Percentiles rank a stretch among this genome's conserved stretches.
These are phyloP conservation scores for Licmophora abbreviata DNA, from an alignment of 108 stramenopile genomes.

Conservation along the genomic window DNA sequence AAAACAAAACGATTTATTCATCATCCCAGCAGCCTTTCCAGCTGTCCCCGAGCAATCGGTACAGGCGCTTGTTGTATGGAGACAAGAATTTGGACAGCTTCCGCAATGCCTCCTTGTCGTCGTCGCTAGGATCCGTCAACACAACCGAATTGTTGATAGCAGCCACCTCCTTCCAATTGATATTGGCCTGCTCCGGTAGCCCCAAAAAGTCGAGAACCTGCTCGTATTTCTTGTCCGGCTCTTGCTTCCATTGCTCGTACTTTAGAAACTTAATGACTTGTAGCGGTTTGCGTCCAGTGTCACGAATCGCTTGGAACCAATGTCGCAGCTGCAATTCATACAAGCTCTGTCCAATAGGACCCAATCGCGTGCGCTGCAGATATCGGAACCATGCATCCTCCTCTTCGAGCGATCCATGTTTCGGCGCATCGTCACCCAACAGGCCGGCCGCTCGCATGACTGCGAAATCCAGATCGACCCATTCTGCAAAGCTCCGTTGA, in stretches of 20 bases:
- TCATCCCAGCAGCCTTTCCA: slow-evolving; percentile 7
- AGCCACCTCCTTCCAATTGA: neutral
- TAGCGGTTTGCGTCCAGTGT: slow-evolving; percentile 8
- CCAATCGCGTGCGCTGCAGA: neutral
- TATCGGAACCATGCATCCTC: slow-evolving; percentile 17
- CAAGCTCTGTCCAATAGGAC: slow-evolving; percentile 11
- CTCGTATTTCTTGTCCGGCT: neutral
- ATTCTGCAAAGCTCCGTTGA: slow-evolving; percentile 16
- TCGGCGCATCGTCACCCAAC: neutral
- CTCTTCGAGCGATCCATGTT: slow-evolving; percentile 4
- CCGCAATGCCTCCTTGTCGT: neutral
- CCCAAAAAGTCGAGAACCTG: slow-evolving; percentile 7
- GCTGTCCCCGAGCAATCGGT: neutral
- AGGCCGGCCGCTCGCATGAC: slow-evolving; percentile 5
- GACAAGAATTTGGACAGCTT: slow-evolving; percentile 5
- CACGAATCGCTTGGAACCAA: slow-evolving; percentile 18
- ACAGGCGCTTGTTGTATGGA: slow-evolving; percentile 8
- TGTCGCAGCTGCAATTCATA: slow-evolving; percentile 20
- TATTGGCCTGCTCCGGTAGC: neutral
- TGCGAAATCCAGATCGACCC: slow-evolving; percentile 11
- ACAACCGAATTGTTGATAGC: too few species aligned
- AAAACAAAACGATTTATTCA: too few species aligned
- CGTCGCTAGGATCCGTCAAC: neutral
- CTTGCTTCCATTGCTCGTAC: slow-evolving; percentile 7
- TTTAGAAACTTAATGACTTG: slow-evolving; percentile 5